These are phyloP conservation scores for Boletales sp. DNA, from an alignment of 768 basidiomycete genomes.

Conservation along the genomic window DNA sequence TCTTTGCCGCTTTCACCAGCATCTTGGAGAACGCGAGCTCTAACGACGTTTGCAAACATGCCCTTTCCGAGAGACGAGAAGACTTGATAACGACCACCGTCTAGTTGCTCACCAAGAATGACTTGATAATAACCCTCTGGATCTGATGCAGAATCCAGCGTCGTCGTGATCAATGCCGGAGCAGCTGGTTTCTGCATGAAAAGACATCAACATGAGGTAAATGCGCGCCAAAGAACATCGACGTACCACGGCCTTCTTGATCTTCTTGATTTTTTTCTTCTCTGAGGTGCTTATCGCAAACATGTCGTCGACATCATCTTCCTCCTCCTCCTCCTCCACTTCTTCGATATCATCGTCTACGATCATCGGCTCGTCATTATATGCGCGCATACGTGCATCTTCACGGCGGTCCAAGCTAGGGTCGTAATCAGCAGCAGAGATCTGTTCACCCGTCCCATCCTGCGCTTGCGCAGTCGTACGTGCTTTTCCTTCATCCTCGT, in stretches of 20 bases:
- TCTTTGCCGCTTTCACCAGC: conserved; percentile 56
- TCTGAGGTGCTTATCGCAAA: conserved; percentile 61
- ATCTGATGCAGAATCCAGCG: conserved; percentile 88
- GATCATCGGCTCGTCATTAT: conserved; percentile 34
- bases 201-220: conserved; percentile 1
- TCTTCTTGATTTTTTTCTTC: conserved; percentile 52
- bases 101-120: conserved; percentile 91
- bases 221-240: not conserved
- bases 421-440: conserved; percentile 93
- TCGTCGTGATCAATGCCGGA: conserved; percentile 69
- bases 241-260: conserved; percentile 56
- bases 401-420: conserved; percentile 77
- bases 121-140: conserved; percentile 94
- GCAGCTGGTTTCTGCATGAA: conserved; percentile 42
- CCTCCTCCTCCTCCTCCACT: conserved; percentile 65
- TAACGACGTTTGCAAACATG: conserved; percentile 97
- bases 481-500: conserved; percentile 47
- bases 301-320: conserved; percentile 94
- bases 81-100: conserved; percentile 90
- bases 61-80: conserved; percentile 95
- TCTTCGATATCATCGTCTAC: conserved; percentile 40
- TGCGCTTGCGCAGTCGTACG: conserved; percentile 44
- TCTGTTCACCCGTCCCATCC: conserved; percentile 55
- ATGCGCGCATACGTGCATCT: conserved; percentile 71
- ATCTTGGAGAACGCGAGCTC: conserved; percentile 78